Percentiles rank a stretch among this genome's conserved stretches.
Evolutionary conservation across 768 basidiomycete genomes (phyloP).

Genomic region (Tylopilus sp.): DNA sequence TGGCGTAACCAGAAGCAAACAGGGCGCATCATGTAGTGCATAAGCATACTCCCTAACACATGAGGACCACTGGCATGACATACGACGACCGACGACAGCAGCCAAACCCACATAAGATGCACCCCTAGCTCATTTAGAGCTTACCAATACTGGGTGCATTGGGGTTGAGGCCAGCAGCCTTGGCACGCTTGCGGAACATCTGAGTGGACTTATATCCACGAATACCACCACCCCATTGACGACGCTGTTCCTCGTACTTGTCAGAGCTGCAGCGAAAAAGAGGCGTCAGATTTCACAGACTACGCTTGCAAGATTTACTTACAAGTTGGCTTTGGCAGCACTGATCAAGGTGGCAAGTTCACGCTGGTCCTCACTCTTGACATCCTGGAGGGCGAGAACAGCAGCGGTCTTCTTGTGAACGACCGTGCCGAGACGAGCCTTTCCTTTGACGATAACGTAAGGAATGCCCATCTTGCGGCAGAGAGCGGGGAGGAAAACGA

Average conservation of each 20-base stretch:
- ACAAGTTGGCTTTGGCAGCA: constrained; percentile 98
- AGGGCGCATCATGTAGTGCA: constrained; percentile 11
- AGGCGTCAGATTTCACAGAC: constrained; percentile 2
- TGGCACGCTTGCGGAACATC: constrained; percentile 92
- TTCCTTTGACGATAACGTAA: constrained; percentile 97
- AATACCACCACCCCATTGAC: constrained; percentile 94
- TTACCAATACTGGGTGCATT: constrained; percentile 56
- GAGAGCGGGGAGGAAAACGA: constrained; percentile 95
- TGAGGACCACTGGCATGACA: constrained; percentile 9
- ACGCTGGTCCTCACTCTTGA: constrained; percentile 89
- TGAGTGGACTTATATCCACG: constrained; percentile 93
- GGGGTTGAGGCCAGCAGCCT: constrained; percentile 74
- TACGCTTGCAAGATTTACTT: constrained; percentile 26
- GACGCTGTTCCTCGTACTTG: constrained; percentile 90
- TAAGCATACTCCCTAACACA: constrained; percentile 21
- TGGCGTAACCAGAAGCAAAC: constrained; percentile 4
- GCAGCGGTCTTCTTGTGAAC: constrained; percentile 99
- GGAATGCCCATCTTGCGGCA: constrained; percentile 99
- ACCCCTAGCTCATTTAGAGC: constrained; percentile 44
- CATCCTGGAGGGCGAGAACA: constrained; percentile 88
- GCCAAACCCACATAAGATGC: neutral
- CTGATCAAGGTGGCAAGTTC: constrained; percentile 90
- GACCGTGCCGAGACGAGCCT: constrained; percentile 96
- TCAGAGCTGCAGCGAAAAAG: constrained; percentile 52
- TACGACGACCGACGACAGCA: constrained; percentile 8